Percentiles rank a stretch among this genome's conserved stretches.
Conservation (phyloP, 805 yeast genomes). For the Danielia oregonensis region DNA sequence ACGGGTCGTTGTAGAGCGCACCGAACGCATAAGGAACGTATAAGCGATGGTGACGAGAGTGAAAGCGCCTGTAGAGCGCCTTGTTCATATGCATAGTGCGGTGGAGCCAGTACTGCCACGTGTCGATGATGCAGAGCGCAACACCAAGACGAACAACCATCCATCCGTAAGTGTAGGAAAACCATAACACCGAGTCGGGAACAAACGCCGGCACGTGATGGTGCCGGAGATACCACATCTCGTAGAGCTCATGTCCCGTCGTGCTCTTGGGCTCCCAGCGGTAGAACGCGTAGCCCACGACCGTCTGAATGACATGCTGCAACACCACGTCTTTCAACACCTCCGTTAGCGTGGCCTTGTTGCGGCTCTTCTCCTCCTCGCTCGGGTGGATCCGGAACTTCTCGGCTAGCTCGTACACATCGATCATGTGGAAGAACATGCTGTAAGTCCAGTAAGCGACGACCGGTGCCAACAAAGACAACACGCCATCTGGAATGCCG, state of each 20-base stretch:
- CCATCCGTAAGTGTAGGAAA: conserved; percentile 59
- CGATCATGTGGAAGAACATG: conserved; percentile 68
- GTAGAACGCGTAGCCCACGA: conserved; percentile 57
- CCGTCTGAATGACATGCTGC: conserved; percentile 82
- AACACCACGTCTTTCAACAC: conserved; percentile 78
- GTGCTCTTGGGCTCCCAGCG: conserved; percentile 53
- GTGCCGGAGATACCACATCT: conserved; percentile 44
- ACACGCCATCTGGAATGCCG: conserved; percentile 66
- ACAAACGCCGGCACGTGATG: conserved; percentile 36
- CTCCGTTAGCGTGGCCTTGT: conserved; percentile 64
- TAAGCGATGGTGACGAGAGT: conserved; percentile 89
- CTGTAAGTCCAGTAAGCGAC: conserved; percentile 83
- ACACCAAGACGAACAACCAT: conserved; percentile 52
- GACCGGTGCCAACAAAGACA: conserved; percentile 74
- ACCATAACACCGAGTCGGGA: conserved; percentile 48
- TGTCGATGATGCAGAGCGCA: conserved; percentile 77
- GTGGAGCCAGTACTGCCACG: conserved; percentile 95
- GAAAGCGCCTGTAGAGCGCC: conserved; percentile 72
- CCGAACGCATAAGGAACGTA: conserved; percentile 98
- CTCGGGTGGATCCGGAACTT: conserved; percentile 88
- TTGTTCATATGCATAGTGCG: conserved; percentile 83
- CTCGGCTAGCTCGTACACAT: conserved; percentile 71
- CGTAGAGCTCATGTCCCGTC: conserved; percentile 47
- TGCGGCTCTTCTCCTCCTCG: conserved; percentile 73
- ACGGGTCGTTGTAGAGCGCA: conserved; percentile 89